Base-by-base conservation (phyloP, 2,329 filamentous ascomycete genomes). In the Thermothelomyces thermophilus region DNA sequence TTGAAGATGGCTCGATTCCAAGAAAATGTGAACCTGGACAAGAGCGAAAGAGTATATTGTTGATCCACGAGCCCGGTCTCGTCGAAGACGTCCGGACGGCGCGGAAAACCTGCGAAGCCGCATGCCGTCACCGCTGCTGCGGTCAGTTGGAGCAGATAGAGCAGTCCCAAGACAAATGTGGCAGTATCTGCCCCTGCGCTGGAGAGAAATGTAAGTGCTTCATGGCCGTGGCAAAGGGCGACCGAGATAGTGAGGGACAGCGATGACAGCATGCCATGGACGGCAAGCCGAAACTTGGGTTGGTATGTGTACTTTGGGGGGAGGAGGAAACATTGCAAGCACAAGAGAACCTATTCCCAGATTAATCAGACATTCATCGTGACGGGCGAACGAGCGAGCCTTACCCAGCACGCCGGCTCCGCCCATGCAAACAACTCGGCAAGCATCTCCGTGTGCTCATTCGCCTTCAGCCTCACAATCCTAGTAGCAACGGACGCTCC, bases 51-150 rank as follows among this genome's bases (percentile, higher is more conserved):
- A 3, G 65, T 63, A 30, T 64, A 53, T 46, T 68, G 65, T 52
- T 66, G 66, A 49, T 68, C 66, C n/a, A 68, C 66, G 2, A 68
- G 48, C 10, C 41, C 42, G 31, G 58, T 60, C 1, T 56, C 52
- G 42, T 63, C 50, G 45, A 60, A 68, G 28, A 68, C 61, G 48
- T 68, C 63, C 0, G 66, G 65, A 5, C 65, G 64, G 11, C 64
- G 64, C 3, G 62, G 63, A 28, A 67, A 61, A 4, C 54, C 53
- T 5, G 65, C 62, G 28, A 66, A 66, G 5, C 61, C 55, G 7
- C 59, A 43, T 16, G 56, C 50, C 3, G 59, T 56, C 0, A 50
- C 40, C 16, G 63, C 37, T 1, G 63, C 60, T 1, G 57, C 48
- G 3, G 56, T 11, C 2, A 62, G 42, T 40, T 67, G 60, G 3